Percentiles rank a stretch among this genome's conserved stretches.
Evolutionary conservation across 192 early-diverging fungal genomes (phyloP).

Genomic region (Podila verticillata): DNA sequence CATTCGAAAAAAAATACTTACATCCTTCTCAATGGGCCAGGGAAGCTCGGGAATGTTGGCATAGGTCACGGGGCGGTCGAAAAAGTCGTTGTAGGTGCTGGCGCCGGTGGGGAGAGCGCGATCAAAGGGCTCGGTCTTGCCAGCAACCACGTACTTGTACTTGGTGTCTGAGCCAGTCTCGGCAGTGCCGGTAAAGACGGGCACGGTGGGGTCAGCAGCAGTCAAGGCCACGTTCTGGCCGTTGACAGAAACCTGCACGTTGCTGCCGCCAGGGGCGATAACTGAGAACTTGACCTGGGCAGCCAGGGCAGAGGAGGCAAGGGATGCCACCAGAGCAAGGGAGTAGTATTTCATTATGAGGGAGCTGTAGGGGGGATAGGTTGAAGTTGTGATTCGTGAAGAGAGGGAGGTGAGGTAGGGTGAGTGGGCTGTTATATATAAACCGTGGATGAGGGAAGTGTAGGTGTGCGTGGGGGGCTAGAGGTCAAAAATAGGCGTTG

Average conservation of each 20-base stretch:
- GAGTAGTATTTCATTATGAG: slow-evolving; percentile 7
- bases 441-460: background rate
- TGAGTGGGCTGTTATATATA: background rate
- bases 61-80: slow-evolving; percentile 54
- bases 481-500: slow-evolving; percentile 2
- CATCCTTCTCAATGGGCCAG: slow-evolving; percentile 34
- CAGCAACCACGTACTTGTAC: slow-evolving; percentile 56
- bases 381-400: too few species aligned
- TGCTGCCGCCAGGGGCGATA: slow-evolving; percentile 52
- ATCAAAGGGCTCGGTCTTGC: slow-evolving; percentile 52
- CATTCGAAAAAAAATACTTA: slow-evolving; percentile 3
- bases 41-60: slow-evolving; percentile 56
- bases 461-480: background rate
- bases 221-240: slow-evolving; percentile 38
- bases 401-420: background rate
- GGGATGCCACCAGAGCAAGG: slow-evolving; percentile 22
- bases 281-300: slow-evolving; percentile 55
- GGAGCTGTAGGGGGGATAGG: background rate
- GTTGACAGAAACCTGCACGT: slow-evolving; percentile 51
- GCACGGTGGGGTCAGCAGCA: slow-evolving; percentile 45
- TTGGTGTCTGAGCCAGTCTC: slow-evolving; percentile 39
- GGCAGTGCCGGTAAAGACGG: slow-evolving; percentile 50
- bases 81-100: slow-evolving; percentile 54
- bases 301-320: slow-evolving; percentile 38
- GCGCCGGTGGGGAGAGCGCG: slow-evolving; percentile 34